Evolutionary conservation across 768 basidiomycete genomes (phyloP).

Genomic region (Artomyces pyxidatus): DNA sequence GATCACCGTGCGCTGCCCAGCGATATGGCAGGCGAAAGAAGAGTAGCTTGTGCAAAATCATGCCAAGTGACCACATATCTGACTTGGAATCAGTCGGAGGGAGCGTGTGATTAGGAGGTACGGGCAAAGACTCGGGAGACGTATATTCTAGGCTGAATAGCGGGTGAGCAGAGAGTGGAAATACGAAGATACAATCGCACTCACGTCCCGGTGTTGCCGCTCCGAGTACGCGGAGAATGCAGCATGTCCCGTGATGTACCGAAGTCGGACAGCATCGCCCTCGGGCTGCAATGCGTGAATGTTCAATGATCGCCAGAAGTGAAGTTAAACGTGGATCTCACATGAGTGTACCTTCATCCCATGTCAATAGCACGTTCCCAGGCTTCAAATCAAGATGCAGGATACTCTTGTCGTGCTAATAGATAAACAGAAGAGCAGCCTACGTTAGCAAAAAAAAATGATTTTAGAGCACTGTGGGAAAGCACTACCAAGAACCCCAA

Average conservation of each 20-base stretch:
- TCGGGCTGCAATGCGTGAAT: constrained; percentile 45
- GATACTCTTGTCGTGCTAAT: constrained; percentile 82
- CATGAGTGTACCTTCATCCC: constrained; percentile 83
- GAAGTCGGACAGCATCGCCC: constrained; percentile 94
- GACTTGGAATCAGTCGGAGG: constrained; percentile 76
- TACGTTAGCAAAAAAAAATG: not conserved
- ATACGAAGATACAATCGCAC: constrained; percentile 22
- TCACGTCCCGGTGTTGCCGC: constrained; percentile 93
- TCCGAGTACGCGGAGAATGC: constrained; percentile 53
- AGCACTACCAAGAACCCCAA: constrained; percentile 79
- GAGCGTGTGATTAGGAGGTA: constrained; percentile 54
- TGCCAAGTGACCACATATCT: constrained; percentile 96
- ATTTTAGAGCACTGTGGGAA: constrained; percentile 1
- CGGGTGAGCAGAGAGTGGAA: not conserved
- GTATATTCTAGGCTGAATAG: constrained; percentile 11
- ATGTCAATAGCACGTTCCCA: constrained; percentile 86
- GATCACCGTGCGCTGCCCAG: constrained; percentile 56
- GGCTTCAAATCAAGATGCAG: constrained; percentile 92
- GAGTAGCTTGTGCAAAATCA: constrained; percentile 89
- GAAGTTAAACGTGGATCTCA: constrained; percentile 32
- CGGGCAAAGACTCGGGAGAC: constrained; percentile 72
- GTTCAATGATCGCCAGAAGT: not conserved
- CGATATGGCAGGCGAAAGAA: constrained; percentile 87
- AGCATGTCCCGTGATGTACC: constrained; percentile 92
- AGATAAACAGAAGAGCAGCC: too few species aligned